Evolutionary conservation across 768 basidiomycete genomes (phyloP).

Genomic region (Psilocybe sp.): DNA sequence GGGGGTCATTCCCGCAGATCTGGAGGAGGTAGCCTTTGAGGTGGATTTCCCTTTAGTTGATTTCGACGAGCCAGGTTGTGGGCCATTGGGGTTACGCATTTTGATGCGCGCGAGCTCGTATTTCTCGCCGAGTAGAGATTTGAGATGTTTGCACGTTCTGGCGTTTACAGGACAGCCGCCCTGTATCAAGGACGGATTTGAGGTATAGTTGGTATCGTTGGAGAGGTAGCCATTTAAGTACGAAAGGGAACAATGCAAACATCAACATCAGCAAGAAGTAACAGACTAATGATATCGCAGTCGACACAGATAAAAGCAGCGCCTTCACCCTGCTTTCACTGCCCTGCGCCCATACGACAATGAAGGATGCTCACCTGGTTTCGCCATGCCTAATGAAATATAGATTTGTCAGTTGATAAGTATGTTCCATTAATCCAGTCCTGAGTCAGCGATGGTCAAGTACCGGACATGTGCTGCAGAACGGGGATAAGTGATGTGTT

Average conservation of each 20-base stretch:
- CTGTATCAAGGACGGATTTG: constrained; percentile 11
- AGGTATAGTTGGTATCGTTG: neutral
- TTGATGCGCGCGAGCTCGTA: constrained; percentile 45
- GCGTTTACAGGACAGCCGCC: constrained; percentile 40
- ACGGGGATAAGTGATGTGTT: too few species aligned
- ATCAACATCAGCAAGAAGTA: too few species aligned
- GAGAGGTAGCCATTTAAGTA: neutral
- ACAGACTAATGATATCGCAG: too few species aligned
- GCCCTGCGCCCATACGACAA: neutral
- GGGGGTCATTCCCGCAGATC: constrained; percentile 6
- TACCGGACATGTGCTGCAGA: constrained; percentile 27
- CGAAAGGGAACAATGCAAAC: neutral
- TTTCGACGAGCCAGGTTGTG: constrained; percentile 17
- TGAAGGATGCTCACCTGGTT: constrained; percentile 6
- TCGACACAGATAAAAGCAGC: too few species aligned
- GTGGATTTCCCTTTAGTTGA: constrained; percentile 14
- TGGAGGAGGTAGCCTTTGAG: constrained; percentile 13
- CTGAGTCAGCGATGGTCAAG: constrained; percentile 6
- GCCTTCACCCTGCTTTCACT: too few species aligned
- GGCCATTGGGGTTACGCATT: constrained; percentile 38
- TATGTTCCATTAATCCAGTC: neutral
- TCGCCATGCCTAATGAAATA: constrained; percentile 16
- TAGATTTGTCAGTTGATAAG: neutral
- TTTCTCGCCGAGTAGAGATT: constrained; percentile 39
- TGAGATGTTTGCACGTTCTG: constrained; percentile 48